Conservation (phyloP, 768 basidiomycete genomes). For the Trametes punicea region DNA sequence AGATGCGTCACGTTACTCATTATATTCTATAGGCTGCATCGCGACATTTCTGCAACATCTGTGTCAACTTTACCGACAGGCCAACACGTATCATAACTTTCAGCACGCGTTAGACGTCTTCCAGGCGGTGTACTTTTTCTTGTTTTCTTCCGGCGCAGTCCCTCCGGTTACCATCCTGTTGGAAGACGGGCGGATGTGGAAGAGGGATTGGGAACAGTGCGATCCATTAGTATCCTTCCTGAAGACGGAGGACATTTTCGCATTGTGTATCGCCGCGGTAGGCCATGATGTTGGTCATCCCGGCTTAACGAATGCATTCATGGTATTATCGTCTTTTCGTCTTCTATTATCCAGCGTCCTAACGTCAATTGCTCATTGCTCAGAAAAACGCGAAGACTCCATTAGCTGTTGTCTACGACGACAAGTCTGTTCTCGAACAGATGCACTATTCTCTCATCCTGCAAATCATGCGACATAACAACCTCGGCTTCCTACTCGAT, state of each 20-base stretch:
- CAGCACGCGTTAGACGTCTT: conserved; percentile 95
- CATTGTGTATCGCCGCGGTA: conserved; percentile 86
- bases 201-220: conserved; percentile 34
- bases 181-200: conserved; percentile 35
- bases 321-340: conserved; percentile 48
- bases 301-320: conserved; percentile 88
- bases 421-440: conserved; percentile 86
- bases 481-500: conserved; percentile 66
- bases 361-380: not conserved
- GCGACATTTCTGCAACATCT: conserved; percentile 80
- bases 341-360: conserved; percentile 4
- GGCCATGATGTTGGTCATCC: conserved; percentile 99
- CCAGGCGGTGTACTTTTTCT: conserved; percentile 86
- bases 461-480: conserved; percentile 76
- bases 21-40: conserved; percentile 54
- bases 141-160: conserved; percentile 73
- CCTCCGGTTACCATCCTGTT: conserved; percentile 72
- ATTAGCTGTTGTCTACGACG: conserved; percentile 82
- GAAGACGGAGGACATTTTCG: conserved; percentile 71
- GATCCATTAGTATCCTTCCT: conserved; percentile 35
- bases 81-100: conserved; percentile 97
- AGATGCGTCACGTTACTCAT: not conserved
- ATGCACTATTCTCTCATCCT: conserved; percentile 86
- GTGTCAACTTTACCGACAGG: conserved; percentile 85
- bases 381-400: conserved; percentile 95